Evolutionary conservation across 1,284 basidiomycete species (phyloP).

Genomic region (Heterobasidion occidentale): DNA sequence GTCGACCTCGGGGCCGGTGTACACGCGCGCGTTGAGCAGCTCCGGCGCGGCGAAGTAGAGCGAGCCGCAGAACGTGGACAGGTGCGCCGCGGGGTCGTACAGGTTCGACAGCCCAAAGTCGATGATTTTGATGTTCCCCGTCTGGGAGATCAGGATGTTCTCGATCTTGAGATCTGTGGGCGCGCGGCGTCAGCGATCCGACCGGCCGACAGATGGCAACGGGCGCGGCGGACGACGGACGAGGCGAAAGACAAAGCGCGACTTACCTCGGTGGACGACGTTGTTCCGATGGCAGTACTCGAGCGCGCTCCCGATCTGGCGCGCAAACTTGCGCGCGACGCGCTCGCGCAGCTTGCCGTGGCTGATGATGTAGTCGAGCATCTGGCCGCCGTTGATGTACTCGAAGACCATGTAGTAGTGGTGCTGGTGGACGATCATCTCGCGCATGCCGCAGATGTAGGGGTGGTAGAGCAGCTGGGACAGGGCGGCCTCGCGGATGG

Average conservation of each 20-base stretch:
- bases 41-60: slow-evolving; percentile 98
- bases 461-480: slow-evolving; percentile 95
- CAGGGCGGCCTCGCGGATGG: slow-evolving; percentile 90
- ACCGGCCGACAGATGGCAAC: background rate
- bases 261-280: slow-evolving; percentile 84
- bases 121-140: slow-evolving; percentile 99
- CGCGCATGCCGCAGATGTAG: slow-evolving; percentile 98
- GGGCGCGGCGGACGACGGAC: background rate
- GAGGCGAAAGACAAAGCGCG: background rate
- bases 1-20: slow-evolving; percentile 97
- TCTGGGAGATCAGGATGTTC: slow-evolving; percentile 98
- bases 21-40: slow-evolving; percentile 91
- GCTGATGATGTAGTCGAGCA: slow-evolving; percentile 99
- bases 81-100: slow-evolving; percentile 79
- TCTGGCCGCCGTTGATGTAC: slow-evolving; percentile 98
- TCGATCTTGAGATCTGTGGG: slow-evolving; percentile 90
- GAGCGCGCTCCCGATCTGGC: slow-evolving; percentile 93
- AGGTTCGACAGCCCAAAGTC: slow-evolving; percentile 98
- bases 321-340: slow-evolving; percentile 92
- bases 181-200: too few species aligned
- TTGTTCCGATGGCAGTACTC: slow-evolving; percentile 98
- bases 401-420: slow-evolving; percentile 99
- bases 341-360: slow-evolving; percentile 95
- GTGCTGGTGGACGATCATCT: slow-evolving; percentile 92
- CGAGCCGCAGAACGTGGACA: slow-evolving; percentile 95